Percentiles rank a stretch among this genome's conserved stretches.
These are phyloP conservation scores for Colletotrichum scovillei DNA, from an alignment of 2,329 filamentous ascomycete genomes.

Conservation along the genomic window DNA sequence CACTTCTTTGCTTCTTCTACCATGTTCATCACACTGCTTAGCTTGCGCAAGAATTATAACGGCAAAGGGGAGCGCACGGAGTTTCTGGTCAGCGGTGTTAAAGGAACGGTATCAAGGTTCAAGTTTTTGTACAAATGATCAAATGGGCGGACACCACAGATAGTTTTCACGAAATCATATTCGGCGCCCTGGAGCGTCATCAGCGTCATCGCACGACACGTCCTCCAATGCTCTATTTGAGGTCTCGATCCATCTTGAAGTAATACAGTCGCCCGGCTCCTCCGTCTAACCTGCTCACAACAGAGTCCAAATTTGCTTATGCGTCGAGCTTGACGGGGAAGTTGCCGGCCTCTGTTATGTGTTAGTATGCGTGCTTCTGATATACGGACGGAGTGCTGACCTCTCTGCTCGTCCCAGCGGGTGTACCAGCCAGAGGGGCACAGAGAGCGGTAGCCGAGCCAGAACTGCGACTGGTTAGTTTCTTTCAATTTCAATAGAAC, in stretches of 20 bases:
- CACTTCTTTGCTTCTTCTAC: not conserved
- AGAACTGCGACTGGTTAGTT: slow-evolving; percentile 74
- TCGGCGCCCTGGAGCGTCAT: slow-evolving; percentile 23
- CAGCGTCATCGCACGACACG: slow-evolving; percentile 29
- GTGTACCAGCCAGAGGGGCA: slow-evolving; percentile 95
- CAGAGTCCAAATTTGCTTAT: slow-evolving; percentile 49
- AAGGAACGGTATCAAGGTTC: slow-evolving; percentile 6
- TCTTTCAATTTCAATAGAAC: slow-evolving; percentile 17
- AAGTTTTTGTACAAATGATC: slow-evolving; percentile 10
- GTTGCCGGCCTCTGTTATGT: slow-evolving; percentile 70
- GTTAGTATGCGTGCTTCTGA: slow-evolving; percentile 21
- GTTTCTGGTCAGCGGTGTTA: slow-evolving; percentile 15
- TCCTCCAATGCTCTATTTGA: slow-evolving; percentile 38
- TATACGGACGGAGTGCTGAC: slow-evolving; percentile 61
- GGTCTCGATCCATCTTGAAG: slow-evolving; percentile 43
- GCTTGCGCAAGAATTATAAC: slow-evolving; percentile 9
- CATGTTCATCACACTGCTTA: not conserved
- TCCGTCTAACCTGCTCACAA: slow-evolving; percentile 33
- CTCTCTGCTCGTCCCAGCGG: slow-evolving; percentile 97
- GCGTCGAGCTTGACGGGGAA: slow-evolving; percentile 75
- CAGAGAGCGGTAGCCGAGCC: slow-evolving; percentile 94
- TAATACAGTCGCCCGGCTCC: slow-evolving; percentile 48
- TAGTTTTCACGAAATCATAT: slow-evolving; percentile 28
- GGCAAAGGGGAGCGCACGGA: slow-evolving; percentile 16
- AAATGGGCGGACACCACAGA: slow-evolving; percentile 17